A percentile compares a stretch with the other conserved stretches of the same genome.
Evolutionary conservation across 345 rosid genomes (phyloP).

Genomic region (Eutrema yunnanense): DNA sequence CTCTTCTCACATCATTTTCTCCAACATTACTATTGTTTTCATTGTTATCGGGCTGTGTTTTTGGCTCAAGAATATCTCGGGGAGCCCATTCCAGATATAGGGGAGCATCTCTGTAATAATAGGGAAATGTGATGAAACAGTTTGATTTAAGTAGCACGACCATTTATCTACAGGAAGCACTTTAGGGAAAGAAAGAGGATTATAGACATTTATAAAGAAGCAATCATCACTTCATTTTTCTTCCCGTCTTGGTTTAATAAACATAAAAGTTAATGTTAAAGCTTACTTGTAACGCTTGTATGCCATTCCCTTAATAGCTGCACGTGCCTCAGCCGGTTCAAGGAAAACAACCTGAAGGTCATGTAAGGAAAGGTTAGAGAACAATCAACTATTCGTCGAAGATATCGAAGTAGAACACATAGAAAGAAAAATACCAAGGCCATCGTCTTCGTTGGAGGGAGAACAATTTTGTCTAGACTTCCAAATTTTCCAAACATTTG

Average conservation of each 20-base stretch:
- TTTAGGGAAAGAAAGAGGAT: neutral
- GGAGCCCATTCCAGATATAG: slow-evolving; percentile 98
- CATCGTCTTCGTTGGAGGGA: slow-evolving; percentile 85
- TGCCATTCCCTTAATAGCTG: slow-evolving; percentile 81
- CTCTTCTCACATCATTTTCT: slow-evolving; percentile 56
- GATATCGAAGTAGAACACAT: neutral
- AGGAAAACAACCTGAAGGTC: no score
- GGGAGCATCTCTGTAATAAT: slow-evolving; percentile 72
- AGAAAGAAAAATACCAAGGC: slow-evolving; percentile 58
- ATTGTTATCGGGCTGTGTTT: slow-evolving; percentile 29
- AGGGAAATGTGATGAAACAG: slow-evolving; percentile 7
- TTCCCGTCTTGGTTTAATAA: neutral
- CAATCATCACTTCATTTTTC: neutral
- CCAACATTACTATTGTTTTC: slow-evolving; percentile 42
- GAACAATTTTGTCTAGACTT: slow-evolving; percentile 67
- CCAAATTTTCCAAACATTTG: slow-evolving; percentile 85
- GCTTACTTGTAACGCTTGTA: slow-evolving; percentile 92
- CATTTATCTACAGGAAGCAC: neutral
- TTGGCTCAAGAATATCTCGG: slow-evolving; percentile 49
- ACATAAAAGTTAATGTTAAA: neutral
- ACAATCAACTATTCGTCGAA: neutral
- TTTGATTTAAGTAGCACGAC: neutral
- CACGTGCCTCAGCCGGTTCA: slow-evolving; percentile 48
- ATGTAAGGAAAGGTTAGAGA: neutral
- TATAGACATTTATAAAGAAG: neutral